Conservation (phyloP, 352 stramenopile genomes). For the Phytophthora pini region DNA sequence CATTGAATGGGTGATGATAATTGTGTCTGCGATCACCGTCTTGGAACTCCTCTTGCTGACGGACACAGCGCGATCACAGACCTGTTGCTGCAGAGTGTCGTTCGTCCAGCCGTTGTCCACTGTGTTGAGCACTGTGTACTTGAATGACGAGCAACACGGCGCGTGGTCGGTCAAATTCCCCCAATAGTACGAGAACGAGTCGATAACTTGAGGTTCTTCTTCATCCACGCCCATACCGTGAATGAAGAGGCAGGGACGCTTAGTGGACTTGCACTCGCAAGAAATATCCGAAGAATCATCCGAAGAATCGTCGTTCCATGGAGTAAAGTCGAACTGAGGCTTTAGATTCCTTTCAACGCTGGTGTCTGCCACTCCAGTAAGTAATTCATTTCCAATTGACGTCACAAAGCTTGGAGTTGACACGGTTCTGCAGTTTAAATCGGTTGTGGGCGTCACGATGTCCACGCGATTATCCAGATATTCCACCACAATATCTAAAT, state of each 20-base stretch:
- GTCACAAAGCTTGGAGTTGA: conserved; percentile 14
- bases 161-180: conserved; percentile 27
- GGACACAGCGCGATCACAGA: conserved; percentile 18
- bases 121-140: conserved; percentile 19
- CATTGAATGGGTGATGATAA: conserved; percentile 29
- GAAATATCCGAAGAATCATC: not conserved
- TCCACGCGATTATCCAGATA: conserved; percentile 5
- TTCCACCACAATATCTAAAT: conserved; percentile 24
- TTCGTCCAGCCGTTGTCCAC: conserved; percentile 20
- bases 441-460: conserved; percentile 1
- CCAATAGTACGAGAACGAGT: conserved; percentile 27
- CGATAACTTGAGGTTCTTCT: conserved; percentile 10
- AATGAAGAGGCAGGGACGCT: conserved; percentile 24
- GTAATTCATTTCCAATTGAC: conserved; percentile 7
- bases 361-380: conserved; percentile 5
- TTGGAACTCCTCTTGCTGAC: conserved; percentile 14
- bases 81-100: conserved; percentile 19
- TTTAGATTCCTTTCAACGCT: conserved; percentile 15
- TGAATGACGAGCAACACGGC: conserved; percentile 25
- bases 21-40: conserved; percentile 15
- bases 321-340: conserved; percentile 14
- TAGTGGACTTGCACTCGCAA: conserved; percentile 24
- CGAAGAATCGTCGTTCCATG: conserved; percentile 3
- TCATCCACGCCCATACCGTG: conserved; percentile 22
- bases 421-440: not conserved